These are phyloP conservation scores for Tirmania nivea DNA, from an alignment of 495 filamentous ascomycete genomes.

Conservation along the genomic window DNA sequence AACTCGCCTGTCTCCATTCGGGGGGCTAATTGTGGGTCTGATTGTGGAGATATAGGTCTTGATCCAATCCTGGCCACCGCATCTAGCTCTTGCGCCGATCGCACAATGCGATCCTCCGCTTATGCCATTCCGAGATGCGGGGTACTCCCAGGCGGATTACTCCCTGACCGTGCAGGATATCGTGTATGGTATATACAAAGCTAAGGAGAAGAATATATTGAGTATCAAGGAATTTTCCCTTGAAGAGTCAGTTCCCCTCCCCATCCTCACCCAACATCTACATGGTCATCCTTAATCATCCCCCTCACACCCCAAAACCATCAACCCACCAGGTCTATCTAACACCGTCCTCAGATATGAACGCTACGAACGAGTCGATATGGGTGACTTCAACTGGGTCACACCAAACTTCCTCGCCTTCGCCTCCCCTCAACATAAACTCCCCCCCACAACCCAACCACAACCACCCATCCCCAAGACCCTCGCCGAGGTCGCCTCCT, in stretches of 20 bases:
- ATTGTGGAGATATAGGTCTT: conserved; percentile 29
- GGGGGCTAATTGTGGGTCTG: neutral
- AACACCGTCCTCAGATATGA: conserved; percentile 41
- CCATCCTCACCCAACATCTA: neutral
- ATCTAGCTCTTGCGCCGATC: conserved; percentile 88
- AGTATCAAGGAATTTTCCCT: conserved; percentile 74
- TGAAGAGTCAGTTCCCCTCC: conserved; percentile 46
- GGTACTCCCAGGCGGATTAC: conserved; percentile 96
- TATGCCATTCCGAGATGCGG: conserved; percentile 97
- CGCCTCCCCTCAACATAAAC: conserved; percentile 67
- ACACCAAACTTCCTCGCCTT: conserved; percentile 89
- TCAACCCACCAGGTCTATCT: too few relatives aligned
- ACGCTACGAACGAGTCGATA: conserved; percentile 81
- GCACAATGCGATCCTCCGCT: conserved; percentile 87
- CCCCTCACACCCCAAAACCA: too few relatives aligned
- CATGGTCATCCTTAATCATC: neutral
- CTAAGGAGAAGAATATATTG: conserved; percentile 81
- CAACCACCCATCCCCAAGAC: conserved; percentile 34
- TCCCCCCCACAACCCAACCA: conserved; percentile 40
- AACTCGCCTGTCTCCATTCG: too few relatives aligned
- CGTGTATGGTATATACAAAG: conserved; percentile 95
- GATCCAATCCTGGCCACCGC: conserved; percentile 93
- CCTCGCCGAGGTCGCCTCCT: conserved; percentile 17
- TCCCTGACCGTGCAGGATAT: conserved; percentile 86
- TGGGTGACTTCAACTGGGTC: conserved; percentile 99